These are phyloP conservation scores for Tulasnella sp. DNA, from an alignment of 768 basidiomycete species.

Conservation along the genomic window DNA sequence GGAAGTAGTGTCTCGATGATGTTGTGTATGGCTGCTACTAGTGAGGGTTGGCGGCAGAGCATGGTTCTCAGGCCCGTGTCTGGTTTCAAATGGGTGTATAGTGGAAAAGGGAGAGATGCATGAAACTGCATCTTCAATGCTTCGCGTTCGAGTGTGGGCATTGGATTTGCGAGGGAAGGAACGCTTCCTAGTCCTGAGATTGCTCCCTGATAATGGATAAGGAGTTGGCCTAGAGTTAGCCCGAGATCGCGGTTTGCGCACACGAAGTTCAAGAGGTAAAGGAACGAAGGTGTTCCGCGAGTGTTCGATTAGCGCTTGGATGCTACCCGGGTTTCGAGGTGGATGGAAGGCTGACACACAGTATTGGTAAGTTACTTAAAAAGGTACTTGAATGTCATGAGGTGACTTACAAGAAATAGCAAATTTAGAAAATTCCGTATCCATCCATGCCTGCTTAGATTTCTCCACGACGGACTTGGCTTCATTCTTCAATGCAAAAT, in stretches of 20 bases:
- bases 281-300: constrained; percentile 13
- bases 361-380: background rate
- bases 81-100: background rate
- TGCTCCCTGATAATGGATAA: background rate
- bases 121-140: constrained; percentile 13
- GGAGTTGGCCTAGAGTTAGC: constrained; percentile 6
- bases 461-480: constrained; percentile 13
- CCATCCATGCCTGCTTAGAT: constrained; percentile 14
- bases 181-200: background rate
- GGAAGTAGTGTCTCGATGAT: background rate
- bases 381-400: background rate
- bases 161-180: background rate
- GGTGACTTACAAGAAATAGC: constrained; percentile 11
- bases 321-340: constrained; percentile 7
- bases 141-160: constrained; percentile 2
- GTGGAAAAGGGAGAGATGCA: constrained; percentile 16
- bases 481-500: constrained; percentile 11
- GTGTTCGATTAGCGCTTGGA: constrained; percentile 16
- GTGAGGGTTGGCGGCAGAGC: background rate
- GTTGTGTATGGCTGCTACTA: background rate
- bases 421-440: constrained; percentile 18
- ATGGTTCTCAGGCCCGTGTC: background rate
- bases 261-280: constrained; percentile 14
- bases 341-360: constrained; percentile 16
- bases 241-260: constrained; percentile 15